These are phyloP conservation scores for Chaetothyriales sp. DNA, from an alignment of 2,329 filamentous ascomycete species.

Conservation along the genomic window DNA sequence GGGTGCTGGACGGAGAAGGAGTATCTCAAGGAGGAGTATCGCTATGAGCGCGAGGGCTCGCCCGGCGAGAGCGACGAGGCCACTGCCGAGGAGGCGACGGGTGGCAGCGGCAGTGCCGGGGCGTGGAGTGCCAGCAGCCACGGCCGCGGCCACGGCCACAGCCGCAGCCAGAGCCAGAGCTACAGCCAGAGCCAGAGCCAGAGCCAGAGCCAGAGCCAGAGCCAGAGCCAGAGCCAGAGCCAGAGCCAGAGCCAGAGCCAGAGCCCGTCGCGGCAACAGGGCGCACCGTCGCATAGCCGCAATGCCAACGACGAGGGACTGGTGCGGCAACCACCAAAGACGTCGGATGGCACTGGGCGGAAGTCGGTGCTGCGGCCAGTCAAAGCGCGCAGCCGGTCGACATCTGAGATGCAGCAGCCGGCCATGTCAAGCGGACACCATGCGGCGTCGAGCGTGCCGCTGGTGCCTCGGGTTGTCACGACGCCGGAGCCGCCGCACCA, in stretches of 20 bases:
- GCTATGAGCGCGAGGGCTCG: conserved; percentile 19
- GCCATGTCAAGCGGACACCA: conserved; percentile 9
- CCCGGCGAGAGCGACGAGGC: conserved; percentile 13
- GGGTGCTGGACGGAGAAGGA: conserved; percentile 82
- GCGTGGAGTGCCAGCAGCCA: conserved; percentile 35
- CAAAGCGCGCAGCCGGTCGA: background rate
- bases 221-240: background rate
- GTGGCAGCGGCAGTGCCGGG: conserved; percentile 48
- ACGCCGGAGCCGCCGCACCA: conserved; percentile 13
- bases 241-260: background rate
- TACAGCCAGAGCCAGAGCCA: conserved; percentile 3
- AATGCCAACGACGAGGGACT: background rate
- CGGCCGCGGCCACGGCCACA: conserved; percentile 17
- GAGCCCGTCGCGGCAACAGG: background rate
- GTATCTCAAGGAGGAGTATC: conserved; percentile 48
- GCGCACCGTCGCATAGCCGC: background rate
- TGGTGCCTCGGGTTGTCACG: conserved; percentile 12
- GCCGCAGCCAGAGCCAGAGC: background rate
- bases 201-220: background rate
- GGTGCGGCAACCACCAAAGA: background rate
- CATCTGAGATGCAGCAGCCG: background rate
- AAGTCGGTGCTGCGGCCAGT: background rate
- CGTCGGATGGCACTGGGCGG: background rate
- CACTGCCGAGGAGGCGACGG: conserved; percentile 37
- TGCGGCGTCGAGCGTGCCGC: conserved; percentile 12